Percentiles rank a stretch among this genome's conserved stretches.
These are phyloP conservation scores for Diaporthe velutina DNA, from an alignment of 2,329 filamentous ascomycete genomes.

Conservation along the genomic window DNA sequence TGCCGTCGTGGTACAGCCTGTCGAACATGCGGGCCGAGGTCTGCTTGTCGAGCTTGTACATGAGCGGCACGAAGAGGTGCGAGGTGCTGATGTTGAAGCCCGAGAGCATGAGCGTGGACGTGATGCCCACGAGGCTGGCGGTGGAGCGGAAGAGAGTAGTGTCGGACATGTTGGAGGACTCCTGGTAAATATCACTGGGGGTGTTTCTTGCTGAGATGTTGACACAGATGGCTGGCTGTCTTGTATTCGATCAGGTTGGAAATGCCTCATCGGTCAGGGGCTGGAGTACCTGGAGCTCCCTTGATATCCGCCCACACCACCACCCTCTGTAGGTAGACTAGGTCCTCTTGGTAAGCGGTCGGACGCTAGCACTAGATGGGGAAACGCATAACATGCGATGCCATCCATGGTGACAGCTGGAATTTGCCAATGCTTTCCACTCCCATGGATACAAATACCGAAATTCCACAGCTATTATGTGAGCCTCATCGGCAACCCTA, in stretches of 20 bases:
- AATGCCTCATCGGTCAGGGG: background rate
- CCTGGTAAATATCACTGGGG: background rate
- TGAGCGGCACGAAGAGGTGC: slow-evolving; percentile 31
- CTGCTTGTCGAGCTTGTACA: slow-evolving; percentile 16
- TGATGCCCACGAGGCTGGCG: slow-evolving; percentile 31
- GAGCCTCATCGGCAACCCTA: background rate
- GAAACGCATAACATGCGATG: background rate
- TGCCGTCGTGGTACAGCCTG: slow-evolving; percentile 31
- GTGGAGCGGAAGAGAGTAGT: background rate
- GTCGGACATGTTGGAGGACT: slow-evolving; percentile 19
- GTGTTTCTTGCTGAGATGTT: background rate
- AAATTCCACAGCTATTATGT: too few relatives aligned
- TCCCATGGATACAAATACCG: background rate
- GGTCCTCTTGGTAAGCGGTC: background rate
- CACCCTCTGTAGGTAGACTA: too few relatives aligned
- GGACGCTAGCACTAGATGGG: slow-evolving; percentile 3
- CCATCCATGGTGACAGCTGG: background rate
- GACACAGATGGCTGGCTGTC: too few relatives aligned
- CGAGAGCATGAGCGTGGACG: slow-evolving; percentile 6
- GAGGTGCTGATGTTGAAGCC: slow-evolving; percentile 36
- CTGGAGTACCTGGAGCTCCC: background rate
- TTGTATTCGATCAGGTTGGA: background rate
- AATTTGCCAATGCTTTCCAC: background rate
- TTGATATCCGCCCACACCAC: background rate
- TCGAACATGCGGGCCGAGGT: slow-evolving; percentile 22